Base-by-base conservation (phyloP, 2,329 filamentous ascomycete genomes). In the Diaporthe aspalathi region DNA sequence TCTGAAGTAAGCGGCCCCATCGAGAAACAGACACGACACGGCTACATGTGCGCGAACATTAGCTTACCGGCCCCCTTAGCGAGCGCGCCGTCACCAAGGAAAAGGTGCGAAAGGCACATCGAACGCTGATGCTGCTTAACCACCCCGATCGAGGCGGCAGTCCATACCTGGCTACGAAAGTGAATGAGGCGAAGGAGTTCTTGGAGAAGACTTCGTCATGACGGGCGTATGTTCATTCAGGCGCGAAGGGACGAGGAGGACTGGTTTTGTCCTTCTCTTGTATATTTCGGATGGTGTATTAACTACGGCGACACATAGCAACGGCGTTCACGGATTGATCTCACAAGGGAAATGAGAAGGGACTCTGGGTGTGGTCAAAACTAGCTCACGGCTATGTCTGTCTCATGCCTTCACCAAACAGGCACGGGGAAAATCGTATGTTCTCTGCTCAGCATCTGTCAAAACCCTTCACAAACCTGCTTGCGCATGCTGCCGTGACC, bases 111-210 rank as follows among this genome's bases (percentile, higher is more conserved):
- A 98, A 98, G 85, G 94, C 95, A 77, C 96, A 99, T 84, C 92
- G 96, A 74, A 94, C 92, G 68, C 90, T 98, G 76, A 99, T 99
- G 95, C 90, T 99, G 70, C 87, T 97, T 75, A 99, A 99, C 87
- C 96, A 99, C 82, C 96, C 96, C 74, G 96, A 99, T 87, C 93
- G 96, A 79, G 96, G 96, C 75, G 96, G 96, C 49, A 98, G 94
- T 80, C 96, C 96, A 9, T 99, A 98, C 80, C 85, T 99, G 54
- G 96, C 96, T 17, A 98, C 95, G 68, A 99, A 99, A 83, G 93
- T 99, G 80, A 99, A 99, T 84, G 96, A 99, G 82, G 96, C 96
- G 49, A 99, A 99, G 83, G 95, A 98, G 81, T 90, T 98, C 74
- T 81, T 99, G 76, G 96, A 99, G 81, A 98, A 97, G 83, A 86